Conservation (phyloP, 2,329 filamentous ascomycete species). For the Colletotrichum melonis region DNA sequence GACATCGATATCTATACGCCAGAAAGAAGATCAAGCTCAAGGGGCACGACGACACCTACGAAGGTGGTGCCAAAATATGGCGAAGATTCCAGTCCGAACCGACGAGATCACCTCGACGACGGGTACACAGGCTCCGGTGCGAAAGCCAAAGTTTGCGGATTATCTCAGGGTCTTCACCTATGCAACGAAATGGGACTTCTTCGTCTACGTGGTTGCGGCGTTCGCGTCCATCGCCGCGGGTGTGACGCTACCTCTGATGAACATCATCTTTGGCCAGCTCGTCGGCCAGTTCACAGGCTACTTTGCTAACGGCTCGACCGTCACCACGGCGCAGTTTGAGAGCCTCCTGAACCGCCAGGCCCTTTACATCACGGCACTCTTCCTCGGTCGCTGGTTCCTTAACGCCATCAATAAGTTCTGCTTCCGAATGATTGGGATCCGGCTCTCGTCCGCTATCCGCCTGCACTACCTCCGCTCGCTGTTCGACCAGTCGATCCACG, state of each 20-base stretch:
- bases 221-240: conserved; percentile 48
- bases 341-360: conserved; percentile 37
- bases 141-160: conserved; percentile 24
- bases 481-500: conserved; percentile 61
- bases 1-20: neutral
- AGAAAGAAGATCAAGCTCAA: neutral
- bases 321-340: conserved; percentile 39
- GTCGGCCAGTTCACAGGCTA: conserved; percentile 44
- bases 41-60: neutral
- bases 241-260: conserved; percentile 49
- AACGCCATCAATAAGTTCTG: conserved; percentile 73
- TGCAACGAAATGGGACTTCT: conserved; percentile 45
- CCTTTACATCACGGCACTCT: conserved; percentile 75
- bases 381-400: conserved; percentile 72
- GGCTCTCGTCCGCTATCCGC: conserved; percentile 68
- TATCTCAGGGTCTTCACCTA: conserved; percentile 43
- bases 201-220: conserved; percentile 42
- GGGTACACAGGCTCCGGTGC: neutral
- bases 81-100: neutral
- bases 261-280: conserved; percentile 48
- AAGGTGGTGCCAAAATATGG: neutral
- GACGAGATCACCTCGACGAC: neutral
- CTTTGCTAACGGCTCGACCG: conserved; percentile 39
- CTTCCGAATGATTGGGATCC: conserved; percentile 71
- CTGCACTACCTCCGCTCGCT: conserved; percentile 62